phyloP scores from a whole-genome alignment of 345 rosid species.

The Boechera divaricarpa region DNA sequence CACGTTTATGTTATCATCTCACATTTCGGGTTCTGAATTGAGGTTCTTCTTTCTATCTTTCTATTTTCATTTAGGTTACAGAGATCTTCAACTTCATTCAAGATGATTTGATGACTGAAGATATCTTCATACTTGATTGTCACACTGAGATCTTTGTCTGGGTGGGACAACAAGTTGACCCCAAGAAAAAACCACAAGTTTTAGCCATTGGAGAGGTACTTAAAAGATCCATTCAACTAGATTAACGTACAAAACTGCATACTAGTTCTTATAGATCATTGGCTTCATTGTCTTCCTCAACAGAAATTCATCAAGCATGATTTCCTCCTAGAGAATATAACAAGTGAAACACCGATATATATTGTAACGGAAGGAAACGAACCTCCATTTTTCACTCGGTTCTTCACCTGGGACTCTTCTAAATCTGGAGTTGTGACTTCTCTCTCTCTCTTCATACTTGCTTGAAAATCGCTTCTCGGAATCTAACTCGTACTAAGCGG shows the following conservation, averaged over 20 bases:
- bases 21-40: conserved; percentile 19
- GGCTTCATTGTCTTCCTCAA: conserved; percentile 28
- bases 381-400: conserved; percentile 92
- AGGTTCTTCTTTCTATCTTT: conserved; percentile 10
- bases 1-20: conserved; percentile 20
- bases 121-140: conserved; percentile 89
- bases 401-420: conserved; percentile 91
- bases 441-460: conserved; percentile 20
- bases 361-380: conserved; percentile 87
- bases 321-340: conserved; percentile 72
- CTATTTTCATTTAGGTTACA: conserved; percentile 60
- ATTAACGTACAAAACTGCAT: not conserved
- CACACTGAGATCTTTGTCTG: conserved; percentile 87
- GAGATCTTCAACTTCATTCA: conserved; percentile 91
- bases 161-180: conserved; percentile 93
- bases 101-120: conserved; percentile 99
- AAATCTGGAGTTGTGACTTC: conserved; percentile 69
- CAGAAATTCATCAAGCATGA: conserved; percentile 89
- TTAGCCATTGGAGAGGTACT: conserved; percentile 87
- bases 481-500: conserved; percentile 32
- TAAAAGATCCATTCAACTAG: conserved; percentile 15
- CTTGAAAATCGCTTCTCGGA: conserved; percentile 10
- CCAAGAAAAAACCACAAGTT: conserved; percentile 70
- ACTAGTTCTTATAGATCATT: conserved; percentile 25
- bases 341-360: conserved; percentile 73